A percentile compares a stretch with the other conserved stretches of the same genome.
Evolutionary conservation across 495 filamentous ascomycete species (phyloP).

Genomic region (Podospora conica): DNA sequence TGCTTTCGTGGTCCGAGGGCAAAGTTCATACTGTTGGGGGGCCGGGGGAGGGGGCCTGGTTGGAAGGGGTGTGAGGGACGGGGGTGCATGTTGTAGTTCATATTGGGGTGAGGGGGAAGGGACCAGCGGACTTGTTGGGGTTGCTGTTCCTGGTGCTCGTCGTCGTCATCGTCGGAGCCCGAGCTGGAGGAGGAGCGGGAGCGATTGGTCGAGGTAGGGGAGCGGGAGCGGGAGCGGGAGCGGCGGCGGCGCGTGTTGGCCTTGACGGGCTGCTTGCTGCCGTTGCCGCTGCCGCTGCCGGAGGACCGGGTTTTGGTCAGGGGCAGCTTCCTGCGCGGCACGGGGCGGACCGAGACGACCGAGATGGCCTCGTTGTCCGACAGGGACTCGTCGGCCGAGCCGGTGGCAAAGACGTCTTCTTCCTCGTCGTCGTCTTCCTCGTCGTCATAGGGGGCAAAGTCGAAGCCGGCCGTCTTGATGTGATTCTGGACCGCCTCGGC

Average conservation of each 20-base stretch:
- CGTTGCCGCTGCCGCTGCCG: conserved; percentile 1
- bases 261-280: conserved; percentile 7
- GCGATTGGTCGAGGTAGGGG: conserved; percentile 7
- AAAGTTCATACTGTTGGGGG: no score
- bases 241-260: conserved; percentile 4
- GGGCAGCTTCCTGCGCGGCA: not conserved
- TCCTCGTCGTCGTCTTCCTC: conserved; percentile 24
- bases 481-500: conserved; percentile 36
- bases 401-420: conserved; percentile 19
- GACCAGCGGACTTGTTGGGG: not conserved
- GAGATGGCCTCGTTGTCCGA: conserved; percentile 26
- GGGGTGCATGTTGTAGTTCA: not conserved
- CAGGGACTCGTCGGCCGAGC: conserved; percentile 28
- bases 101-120: not conserved
- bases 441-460: conserved; percentile 11
- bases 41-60: not conserved
- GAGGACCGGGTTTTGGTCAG: conserved; percentile 3
- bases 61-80: not conserved
- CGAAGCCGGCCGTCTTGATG: conserved; percentile 33
- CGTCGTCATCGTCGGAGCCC: not conserved
- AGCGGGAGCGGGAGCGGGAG: conserved; percentile 17
- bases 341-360: conserved; percentile 3
- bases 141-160: not conserved
- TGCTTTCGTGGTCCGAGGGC: not conserved
- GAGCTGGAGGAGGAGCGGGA: conserved; percentile 28